phyloP scores from a whole-genome alignment of 2,329 filamentous ascomycete species.

The Septoria linicola region DNA sequence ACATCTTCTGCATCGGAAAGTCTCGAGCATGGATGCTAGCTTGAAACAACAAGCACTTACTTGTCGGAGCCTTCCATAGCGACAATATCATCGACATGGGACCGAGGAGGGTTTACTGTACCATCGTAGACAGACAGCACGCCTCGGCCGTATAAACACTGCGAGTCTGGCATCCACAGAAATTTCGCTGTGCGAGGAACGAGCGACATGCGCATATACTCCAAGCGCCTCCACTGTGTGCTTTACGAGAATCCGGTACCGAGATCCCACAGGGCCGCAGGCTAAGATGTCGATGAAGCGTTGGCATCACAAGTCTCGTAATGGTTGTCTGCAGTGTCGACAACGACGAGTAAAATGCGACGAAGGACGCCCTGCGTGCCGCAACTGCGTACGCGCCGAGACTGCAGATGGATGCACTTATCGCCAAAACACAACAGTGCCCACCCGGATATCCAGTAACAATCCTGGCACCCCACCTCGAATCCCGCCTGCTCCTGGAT shows the following conservation, averaged over 20 bases:
- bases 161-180: no score
- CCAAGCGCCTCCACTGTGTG: no score
- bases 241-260: no score
- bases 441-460: not conserved
- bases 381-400: constrained; percentile 6
- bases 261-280: not conserved
- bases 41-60: no score
- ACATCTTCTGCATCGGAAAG: no score
- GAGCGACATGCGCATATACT: not conserved
- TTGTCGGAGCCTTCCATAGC: no score
- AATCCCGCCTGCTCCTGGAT: not conserved
- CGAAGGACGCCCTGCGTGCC: not conserved
- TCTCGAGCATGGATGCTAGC: no score
- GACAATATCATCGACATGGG: no score
- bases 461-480: not conserved
- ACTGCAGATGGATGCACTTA: constrained; percentile 1
- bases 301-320: constrained; percentile 8
- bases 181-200: not conserved
- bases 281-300: not conserved
- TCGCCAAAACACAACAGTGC: not conserved
- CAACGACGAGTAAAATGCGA: constrained; percentile 5
- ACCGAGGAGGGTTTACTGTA: no score
- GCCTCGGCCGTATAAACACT: no score
- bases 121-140: no score
- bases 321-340: constrained; percentile 2